Evolutionary conservation across 140 eudicot genomes (phyloP), one percentile per base, ranked within the genome.

Genomic region (Erigeron philadelphicus): DNA sequence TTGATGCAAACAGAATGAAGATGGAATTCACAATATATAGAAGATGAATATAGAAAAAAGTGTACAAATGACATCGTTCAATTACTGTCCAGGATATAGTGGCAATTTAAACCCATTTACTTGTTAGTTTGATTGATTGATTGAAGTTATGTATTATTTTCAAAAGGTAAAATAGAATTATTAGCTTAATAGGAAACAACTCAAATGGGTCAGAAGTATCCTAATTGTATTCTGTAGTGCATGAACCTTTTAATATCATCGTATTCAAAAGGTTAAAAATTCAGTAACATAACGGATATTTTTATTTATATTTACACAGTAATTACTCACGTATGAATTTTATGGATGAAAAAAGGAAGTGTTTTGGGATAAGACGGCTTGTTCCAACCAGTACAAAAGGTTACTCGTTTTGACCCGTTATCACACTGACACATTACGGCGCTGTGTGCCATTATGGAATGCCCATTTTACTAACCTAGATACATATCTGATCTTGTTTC

Each of bases 61-160:
- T 56, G 62, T 56, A 56, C 62, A 56, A 56, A 61, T 61, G 67
- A 40, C 9, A 7, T 38, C 16, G 52, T 10, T 23, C 43, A 38
- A 19, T 12, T 68, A 40, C 63, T 17, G 53, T 53, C 50, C 25
- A 6, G 53, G 3, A 11, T 45, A 31, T 2, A 31, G 38, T 31
- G 38, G 38, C 38, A 31, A 45, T 45, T 45, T 7, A 7, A 11
- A 7, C 50, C 50, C 12, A 45, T 45, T 45, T 45, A 45, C 50
- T 8, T 45, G 50, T 45, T 45, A 45, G 50, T 45, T 45, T 7
- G 12, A 7, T 45, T 8, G 50, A 7, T 45, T 8, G 50, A 7
- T 11, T 45, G 0, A 45, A 4, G 38, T 31, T 1, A 31, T 31
- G 38, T 31, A 31, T 31, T 31, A 31, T 31, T 31, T 31, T 2